Conservation (phyloP, 441 rosid genomes). For the Hura crepitans region DNA sequence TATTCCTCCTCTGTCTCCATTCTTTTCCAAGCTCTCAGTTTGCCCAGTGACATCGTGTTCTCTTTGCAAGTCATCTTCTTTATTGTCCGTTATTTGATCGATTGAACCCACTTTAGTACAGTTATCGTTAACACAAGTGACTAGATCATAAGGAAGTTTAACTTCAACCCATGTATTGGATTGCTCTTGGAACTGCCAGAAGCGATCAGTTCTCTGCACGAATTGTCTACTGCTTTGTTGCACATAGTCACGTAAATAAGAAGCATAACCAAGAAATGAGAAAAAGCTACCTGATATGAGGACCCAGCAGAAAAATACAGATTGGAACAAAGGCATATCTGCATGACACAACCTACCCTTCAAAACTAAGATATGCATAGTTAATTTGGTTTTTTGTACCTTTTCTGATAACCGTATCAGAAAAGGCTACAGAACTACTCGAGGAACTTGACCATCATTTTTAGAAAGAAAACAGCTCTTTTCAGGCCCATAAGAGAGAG, state of each 20-base stretch:
- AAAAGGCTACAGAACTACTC: constrained; percentile 14
- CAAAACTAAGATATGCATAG: constrained; percentile 28
- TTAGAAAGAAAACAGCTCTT: constrained; percentile 15
- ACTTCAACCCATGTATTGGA: constrained; percentile 60
- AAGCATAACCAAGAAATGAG: constrained; percentile 29
- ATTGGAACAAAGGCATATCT: constrained; percentile 35
- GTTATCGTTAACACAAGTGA: constrained; percentile 52
- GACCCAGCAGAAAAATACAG: constrained; percentile 31
- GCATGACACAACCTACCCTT: constrained; percentile 22
- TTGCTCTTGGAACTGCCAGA: constrained; percentile 61
- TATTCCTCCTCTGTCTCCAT: constrained; percentile 20
- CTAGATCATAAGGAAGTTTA: constrained; percentile 53
- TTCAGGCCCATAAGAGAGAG: constrained; percentile 10
- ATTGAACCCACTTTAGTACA: constrained; percentile 54
- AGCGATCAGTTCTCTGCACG: constrained; percentile 55
- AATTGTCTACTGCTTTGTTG: constrained; percentile 35
- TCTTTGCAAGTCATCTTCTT: constrained; percentile 24
- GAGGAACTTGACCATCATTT: constrained; percentile 9
- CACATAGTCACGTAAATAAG: constrained; percentile 38
- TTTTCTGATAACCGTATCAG: constrained; percentile 26
- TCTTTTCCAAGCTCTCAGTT: constrained; percentile 18
- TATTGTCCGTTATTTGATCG: constrained; percentile 17
- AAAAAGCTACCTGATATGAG: constrained; percentile 26
- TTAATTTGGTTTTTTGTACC: constrained; percentile 18
- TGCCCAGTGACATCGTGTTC: constrained; percentile 19